phyloP scores from a whole-genome alignment of 2,329 filamentous ascomycete species.

The Catunica adiposa region DNA sequence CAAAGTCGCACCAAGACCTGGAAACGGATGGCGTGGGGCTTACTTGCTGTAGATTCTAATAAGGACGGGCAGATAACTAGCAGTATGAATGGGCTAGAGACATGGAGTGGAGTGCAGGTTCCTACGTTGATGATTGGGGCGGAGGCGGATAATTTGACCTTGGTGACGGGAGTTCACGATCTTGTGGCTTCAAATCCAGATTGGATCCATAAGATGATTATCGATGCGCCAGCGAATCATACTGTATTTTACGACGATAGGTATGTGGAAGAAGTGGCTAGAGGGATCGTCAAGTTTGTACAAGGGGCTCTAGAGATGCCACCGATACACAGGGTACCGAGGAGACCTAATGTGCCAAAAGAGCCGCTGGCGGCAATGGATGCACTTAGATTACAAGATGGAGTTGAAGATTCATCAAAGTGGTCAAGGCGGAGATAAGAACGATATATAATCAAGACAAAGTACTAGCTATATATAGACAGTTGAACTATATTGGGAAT shows the following conservation, averaged over 20 bases:
- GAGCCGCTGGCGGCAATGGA: too few relatives aligned
- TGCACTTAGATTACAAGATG: too few relatives aligned
- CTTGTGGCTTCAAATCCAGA: constrained; percentile 33
- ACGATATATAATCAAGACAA: too few relatives aligned
- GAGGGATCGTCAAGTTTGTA: constrained; percentile 28
- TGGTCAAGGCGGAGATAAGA: too few relatives aligned
- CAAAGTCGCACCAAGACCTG: constrained; percentile 73
- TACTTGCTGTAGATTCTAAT: constrained; percentile 39
- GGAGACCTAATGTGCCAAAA: too few relatives aligned
- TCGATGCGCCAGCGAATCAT: constrained; percentile 67
- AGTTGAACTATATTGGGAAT: not conserved
- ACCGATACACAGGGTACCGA: too few relatives aligned
- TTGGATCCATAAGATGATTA: constrained; percentile 49
- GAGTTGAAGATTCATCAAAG: too few relatives aligned
- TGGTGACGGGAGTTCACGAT: constrained; percentile 51
- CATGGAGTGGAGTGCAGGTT: constrained; percentile 56
- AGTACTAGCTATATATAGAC: too few relatives aligned
- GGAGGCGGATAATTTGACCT: constrained; percentile 59
- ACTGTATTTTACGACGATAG: constrained; percentile 66
- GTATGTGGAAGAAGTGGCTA: constrained; percentile 59
- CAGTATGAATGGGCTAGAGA: constrained; percentile 50
- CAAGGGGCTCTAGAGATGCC: too few relatives aligned
- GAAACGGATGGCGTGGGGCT: constrained; percentile 62
- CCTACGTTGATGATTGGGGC: constrained; percentile 69
- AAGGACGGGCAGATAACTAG: constrained; percentile 34